Evolutionary conservation across 2,329 filamentous ascomycete genomes (phyloP), one percentile per base, ranked within the genome.

Genomic region (Dactylellina leptospora): DNA sequence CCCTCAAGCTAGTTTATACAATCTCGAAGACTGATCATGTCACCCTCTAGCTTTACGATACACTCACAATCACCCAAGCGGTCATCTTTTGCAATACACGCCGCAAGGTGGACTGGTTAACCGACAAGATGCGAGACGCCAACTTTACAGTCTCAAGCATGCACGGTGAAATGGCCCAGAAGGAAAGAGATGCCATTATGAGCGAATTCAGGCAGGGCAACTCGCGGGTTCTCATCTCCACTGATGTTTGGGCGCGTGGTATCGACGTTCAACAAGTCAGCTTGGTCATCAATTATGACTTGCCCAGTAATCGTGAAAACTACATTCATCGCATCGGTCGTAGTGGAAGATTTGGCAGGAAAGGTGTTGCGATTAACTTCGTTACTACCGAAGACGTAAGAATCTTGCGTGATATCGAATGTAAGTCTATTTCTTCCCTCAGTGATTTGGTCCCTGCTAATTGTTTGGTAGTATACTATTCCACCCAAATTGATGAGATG

Each of bases 31-130:
- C 48, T 53, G 38, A 53, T 20, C 10, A 23, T 13, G 16, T 3
- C n/a, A 20, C 22, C 25, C 27, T 48, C 1, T 60, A 73, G 69
- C 88, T 99, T 66, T 99, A 99, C 85, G 95, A 99, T 80, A 97
- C 95, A 10, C 86, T 99, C 45, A 99, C 95, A 61, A 97, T 99
- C 79, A 97, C 95, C 13, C 95, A 97, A 83, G 95, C 95, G 47
- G 95, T 99, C 80, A 99, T 99, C 80, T 99, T 99, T 85, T 99
- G 95, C 86, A 99, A 99, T 82, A 99, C 95, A 4, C 89, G 95
- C 76, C 88, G 95, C 81, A 99, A 99, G 90, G 95, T 99, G 58
- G 95, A 99, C 81, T 99, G 95, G 95, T 84, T 99, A 71, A 97
- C 95, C 3, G 95, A 99, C 83, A 99, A 99, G 85, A 96, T 99